Percentiles rank a stretch among this genome's conserved stretches.
Evolutionary conservation across 306 rosid genomes (phyloP).

Genomic region (Astragalus glycyphyllos): DNA sequence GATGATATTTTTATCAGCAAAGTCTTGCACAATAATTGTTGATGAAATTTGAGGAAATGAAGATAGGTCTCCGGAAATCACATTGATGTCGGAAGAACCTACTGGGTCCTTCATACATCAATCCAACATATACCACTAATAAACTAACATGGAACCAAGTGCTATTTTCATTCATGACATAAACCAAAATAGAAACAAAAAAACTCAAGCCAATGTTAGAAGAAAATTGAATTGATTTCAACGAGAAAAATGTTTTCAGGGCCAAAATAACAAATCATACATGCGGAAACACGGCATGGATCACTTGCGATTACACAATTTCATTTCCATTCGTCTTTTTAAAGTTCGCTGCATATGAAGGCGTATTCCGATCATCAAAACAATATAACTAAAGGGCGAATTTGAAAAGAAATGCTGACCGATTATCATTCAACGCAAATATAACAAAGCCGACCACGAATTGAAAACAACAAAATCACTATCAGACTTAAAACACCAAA

Average conservation of each 20-base stretch:
- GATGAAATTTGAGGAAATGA: background rate
- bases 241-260: background rate
- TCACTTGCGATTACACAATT: background rate
- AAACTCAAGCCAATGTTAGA: background rate
- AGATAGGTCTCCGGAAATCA: background rate
- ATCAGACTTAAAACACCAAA: background rate
- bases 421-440: background rate
- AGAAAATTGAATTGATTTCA: background rate
- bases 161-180: background rate
- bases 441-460: background rate
- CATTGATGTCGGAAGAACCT: background rate
- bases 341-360: background rate
- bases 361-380: slow-evolving; percentile 5
- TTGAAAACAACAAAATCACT: background rate
- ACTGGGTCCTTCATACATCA: background rate
- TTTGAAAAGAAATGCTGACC: background rate
- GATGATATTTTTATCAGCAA: background rate
- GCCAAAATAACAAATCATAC: slow-evolving; percentile 14
- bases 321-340: background rate
- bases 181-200: background rate
- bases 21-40: background rate
- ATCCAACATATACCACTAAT: background rate
- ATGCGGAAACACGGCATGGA: slow-evolving; percentile 6
- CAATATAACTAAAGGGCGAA: background rate
- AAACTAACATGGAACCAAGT: background rate